These are phyloP conservation scores for Cercospora janseana DNA, from an alignment of 2,329 filamentous ascomycete species.

Conservation along the genomic window DNA sequence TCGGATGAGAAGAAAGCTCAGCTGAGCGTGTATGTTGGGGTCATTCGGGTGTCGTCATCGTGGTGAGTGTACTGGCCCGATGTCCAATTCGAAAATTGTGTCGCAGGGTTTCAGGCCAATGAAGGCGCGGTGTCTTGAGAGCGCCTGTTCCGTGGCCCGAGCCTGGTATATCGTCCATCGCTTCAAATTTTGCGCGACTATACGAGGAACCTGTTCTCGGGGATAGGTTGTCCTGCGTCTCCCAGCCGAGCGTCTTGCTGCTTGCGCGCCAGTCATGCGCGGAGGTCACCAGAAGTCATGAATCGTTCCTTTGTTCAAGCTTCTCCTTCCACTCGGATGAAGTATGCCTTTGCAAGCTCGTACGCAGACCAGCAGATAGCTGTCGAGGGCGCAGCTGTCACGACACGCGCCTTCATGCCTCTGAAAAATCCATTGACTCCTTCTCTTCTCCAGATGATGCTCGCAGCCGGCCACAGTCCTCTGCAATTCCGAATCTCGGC, in stretches of 20 bases:
- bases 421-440: constrained; percentile 88
- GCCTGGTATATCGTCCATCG: no score
- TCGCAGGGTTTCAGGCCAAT: no score
- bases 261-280: not conserved
- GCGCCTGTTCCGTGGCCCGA: no score
- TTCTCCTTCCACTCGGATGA: constrained; percentile 48
- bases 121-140: no score
- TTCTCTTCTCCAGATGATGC: constrained; percentile 78
- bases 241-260: not conserved
- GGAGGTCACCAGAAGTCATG: not conserved
- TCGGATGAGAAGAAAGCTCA: no score
- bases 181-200: no score
- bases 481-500: constrained; percentile 80
- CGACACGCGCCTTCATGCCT: constrained; percentile 82
- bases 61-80: no score
- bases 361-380: constrained; percentile 96
- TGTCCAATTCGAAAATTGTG: no score
- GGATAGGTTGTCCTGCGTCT: not conserved
- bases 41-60: no score
- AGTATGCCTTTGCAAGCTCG: constrained; percentile 67
- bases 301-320: constrained; percentile 14
- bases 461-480: constrained; percentile 74
- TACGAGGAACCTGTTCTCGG: no score
- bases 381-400: constrained; percentile 97
- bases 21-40: no score